Conservation (phyloP, 371 early-diverging fungal species). For the Actinomortierella wolfii region DNA sequence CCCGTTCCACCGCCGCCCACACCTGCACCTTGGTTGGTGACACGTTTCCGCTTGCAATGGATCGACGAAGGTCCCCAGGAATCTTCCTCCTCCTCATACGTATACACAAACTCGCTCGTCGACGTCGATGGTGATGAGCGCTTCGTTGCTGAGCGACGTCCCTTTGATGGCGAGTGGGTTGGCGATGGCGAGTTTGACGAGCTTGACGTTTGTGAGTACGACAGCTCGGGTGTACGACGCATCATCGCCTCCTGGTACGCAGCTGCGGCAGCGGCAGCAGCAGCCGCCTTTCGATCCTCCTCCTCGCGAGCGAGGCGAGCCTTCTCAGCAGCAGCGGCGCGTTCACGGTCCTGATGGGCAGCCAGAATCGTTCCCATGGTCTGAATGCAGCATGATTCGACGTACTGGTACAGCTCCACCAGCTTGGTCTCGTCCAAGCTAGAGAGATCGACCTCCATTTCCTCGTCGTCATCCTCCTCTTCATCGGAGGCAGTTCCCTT, state of each 20-base stretch:
- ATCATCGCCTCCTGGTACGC: too few species aligned
- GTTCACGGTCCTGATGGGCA: conserved; percentile 27
- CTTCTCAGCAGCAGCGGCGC: background rate
- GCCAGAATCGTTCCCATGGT: conserved; percentile 32
- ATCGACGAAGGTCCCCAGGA: conserved; percentile 15
- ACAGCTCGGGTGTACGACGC: conserved; percentile 31
- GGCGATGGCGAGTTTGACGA: conserved; percentile 38
- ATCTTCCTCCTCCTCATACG: conserved; percentile 11
- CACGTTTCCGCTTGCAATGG: conserved; percentile 22
- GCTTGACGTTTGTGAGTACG: conserved; percentile 18
- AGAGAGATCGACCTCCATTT: conserved; percentile 37
- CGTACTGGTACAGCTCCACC: conserved; percentile 42
- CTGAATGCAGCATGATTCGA: conserved; percentile 36
- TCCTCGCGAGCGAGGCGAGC: background rate
- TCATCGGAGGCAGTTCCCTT: conserved; percentile 18
- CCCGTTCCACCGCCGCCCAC: conserved; percentile 29
- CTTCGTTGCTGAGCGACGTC: conserved; percentile 8
- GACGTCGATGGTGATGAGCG: conserved; percentile 1
- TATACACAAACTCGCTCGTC: conserved; percentile 16
- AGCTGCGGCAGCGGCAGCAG: background rate
- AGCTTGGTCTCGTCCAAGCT: conserved; percentile 33
- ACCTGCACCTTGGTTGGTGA: conserved; percentile 19
- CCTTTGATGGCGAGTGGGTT: conserved; percentile 15
- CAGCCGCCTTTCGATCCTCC: background rate
- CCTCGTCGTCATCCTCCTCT: conserved; percentile 28